phyloP scores from a whole-genome alignment of 2,329 filamentous ascomycete genomes.

The Lasiodiplodia sp. region DNA sequence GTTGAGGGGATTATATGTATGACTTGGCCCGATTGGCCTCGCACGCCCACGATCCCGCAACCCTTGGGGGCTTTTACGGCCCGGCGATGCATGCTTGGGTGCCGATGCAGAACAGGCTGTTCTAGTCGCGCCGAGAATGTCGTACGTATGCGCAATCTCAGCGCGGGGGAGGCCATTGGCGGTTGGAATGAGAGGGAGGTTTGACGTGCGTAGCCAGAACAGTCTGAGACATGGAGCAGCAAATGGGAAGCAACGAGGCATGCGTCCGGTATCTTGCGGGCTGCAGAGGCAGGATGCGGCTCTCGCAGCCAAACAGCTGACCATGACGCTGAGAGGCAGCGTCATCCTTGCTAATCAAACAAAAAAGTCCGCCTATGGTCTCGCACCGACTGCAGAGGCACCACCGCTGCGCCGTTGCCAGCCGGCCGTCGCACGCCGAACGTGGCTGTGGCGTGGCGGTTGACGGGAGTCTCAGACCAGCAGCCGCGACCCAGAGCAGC shows the following conservation, averaged over 20 bases:
- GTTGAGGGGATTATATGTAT: slow-evolving; percentile 11
- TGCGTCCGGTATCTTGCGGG: background rate
- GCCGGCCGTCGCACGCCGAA: background rate
- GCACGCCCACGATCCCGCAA: background rate
- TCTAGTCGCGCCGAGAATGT: slow-evolving; percentile 16
- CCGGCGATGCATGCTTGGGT: background rate
- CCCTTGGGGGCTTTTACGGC: slow-evolving; percentile 6
- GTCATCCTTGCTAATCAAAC: slow-evolving; percentile 3
- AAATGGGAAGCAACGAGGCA: background rate
- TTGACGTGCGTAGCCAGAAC: slow-evolving; percentile 3
- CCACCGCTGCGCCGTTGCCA: background rate
- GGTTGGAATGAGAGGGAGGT: background rate
- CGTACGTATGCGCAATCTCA: slow-evolving; percentile 3
- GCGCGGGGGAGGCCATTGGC: slow-evolving; percentile 1
- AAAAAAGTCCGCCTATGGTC: slow-evolving; percentile 27
- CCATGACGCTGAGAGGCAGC: slow-evolving; percentile 6
- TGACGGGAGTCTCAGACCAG: background rate
- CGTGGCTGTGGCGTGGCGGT: slow-evolving; percentile 12
- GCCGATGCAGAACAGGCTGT: slow-evolving; percentile 23
- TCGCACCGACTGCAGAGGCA: background rate
- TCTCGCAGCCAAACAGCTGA: slow-evolving; percentile 25
- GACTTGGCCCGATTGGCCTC: slow-evolving; percentile 2
- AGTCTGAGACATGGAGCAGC: slow-evolving; percentile 23
- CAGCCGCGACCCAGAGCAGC: background rate
- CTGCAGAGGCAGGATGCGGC: slow-evolving; percentile 26